phyloP scores from a whole-genome alignment of 176 grass and related monocot genomes.

The Musa acuminata region DNA sequence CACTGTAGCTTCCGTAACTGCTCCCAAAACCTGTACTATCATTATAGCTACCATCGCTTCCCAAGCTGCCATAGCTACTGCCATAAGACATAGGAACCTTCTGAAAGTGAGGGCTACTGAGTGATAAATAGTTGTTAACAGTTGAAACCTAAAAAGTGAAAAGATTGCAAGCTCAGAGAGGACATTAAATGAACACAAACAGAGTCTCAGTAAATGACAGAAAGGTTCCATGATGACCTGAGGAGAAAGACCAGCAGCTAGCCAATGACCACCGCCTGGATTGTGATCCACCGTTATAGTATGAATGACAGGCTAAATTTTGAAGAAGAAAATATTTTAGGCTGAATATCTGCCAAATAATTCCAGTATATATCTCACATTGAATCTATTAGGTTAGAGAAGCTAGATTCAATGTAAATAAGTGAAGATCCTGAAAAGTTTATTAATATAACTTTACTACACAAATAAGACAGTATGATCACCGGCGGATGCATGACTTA shows the following conservation, averaged over 20 bases:
- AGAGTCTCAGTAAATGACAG: neutral
- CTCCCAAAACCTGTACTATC: slow-evolving; percentile 53
- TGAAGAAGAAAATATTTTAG: slow-evolving; percentile 24
- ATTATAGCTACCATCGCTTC: slow-evolving; percentile 75
- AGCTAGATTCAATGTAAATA: neutral
- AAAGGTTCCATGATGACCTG: slow-evolving; percentile 39
- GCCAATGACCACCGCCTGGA: slow-evolving; percentile 87
- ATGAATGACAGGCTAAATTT: slow-evolving; percentile 64
- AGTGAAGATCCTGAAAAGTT: neutral
- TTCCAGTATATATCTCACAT: neutral
- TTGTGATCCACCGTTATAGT: slow-evolving; percentile 89
- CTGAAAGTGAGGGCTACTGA: slow-evolving; percentile 47
- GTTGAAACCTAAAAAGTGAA: slow-evolving; percentile 58
- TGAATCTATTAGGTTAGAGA: neutral
- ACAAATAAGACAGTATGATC: neutral
- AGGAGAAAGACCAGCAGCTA: slow-evolving; percentile 91
- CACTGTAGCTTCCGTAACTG: slow-evolving; percentile 83
- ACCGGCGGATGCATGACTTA: neutral
- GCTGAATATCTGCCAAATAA: neutral
- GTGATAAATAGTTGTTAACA: slow-evolving; percentile 41
- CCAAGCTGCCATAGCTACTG: slow-evolving; percentile 78
- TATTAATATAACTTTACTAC: neutral
- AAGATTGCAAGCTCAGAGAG: slow-evolving; percentile 19
- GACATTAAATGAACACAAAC: neutral
- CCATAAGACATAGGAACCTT: slow-evolving; percentile 70